Base-by-base conservation (phyloP, 768 basidiomycete genomes). In the Lactifluus hygrophoroides region DNA sequence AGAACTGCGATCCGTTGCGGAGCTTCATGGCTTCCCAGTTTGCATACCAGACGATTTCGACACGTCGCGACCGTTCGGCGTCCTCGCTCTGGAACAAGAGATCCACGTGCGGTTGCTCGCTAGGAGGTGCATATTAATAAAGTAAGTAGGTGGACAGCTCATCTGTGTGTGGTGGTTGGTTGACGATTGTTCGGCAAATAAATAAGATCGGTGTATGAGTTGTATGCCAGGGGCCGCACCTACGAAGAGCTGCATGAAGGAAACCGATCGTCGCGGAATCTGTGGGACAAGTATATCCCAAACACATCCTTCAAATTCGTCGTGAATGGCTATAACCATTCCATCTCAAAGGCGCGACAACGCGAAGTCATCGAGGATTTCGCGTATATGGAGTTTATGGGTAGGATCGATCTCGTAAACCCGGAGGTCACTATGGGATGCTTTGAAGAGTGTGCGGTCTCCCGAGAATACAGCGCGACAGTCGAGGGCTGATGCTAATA, bases 371-470 rank as follows among this genome's bases (percentile, higher is more conserved):
- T 95, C 44, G 85, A 93, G 67, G 78, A 77, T 63, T 97, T 99
- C 69, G 71, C 78, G 2, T 96, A 91, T 68, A 92, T 97, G 88
- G 83, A 74, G 19, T 85, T 93, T 61, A 70, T 77, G 57, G 94
- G 94, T 13, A 80, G 80, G 64, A 90, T 96, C 64, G 83, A 88
- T 54, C 81, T 98, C 81, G 85, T 83, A 61, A 75, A 76, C 44
- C 89, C 94, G 0, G 82, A 92, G 44, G 79, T 92, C 30, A 78
- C 77, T 9, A 73, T 91, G 25, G 80, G 82, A 0, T 83, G 86
- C 51, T 89, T 87, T 54, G 94, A 96, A 75, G 94, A 95, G 74
- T 95, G 94, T 94, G 59, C 61, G 83, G 72, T 37, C 34, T 40
- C 37, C 7, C 42, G 17, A 21, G 7, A 27, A 42, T 46, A 34